Evolutionary conservation across 441 rosid species (phyloP).

Genomic region (Croton laevigatus): DNA sequence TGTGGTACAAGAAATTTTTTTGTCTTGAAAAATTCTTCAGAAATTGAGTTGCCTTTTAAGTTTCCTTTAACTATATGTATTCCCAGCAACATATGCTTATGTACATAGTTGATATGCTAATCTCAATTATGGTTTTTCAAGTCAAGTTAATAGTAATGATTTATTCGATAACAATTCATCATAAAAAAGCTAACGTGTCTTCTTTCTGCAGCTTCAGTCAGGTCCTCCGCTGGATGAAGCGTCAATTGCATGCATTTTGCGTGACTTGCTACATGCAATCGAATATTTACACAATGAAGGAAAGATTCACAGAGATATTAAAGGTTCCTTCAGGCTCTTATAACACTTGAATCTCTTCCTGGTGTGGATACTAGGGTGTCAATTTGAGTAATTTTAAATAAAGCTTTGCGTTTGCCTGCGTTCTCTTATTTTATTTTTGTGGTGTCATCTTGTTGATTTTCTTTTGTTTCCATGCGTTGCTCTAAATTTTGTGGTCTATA

Average conservation of each 20-base stretch:
- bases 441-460: not conserved
- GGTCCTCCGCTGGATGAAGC: conserved; percentile 91
- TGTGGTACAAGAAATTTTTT: conserved; percentile 17
- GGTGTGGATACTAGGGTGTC: not conserved
- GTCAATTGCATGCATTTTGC: conserved; percentile 88
- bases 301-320: conserved; percentile 97
- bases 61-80: not conserved
- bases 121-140: not conserved
- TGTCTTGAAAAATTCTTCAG: not conserved
- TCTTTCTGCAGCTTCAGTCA: conserved; percentile 73
- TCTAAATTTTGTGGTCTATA: conserved; percentile 25
- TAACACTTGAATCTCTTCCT: conserved; percentile 6
- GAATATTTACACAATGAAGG: conserved; percentile 96
- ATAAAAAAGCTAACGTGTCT: conserved; percentile 24
- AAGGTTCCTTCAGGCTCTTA: conserved; percentile 47
- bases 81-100: not conserved
- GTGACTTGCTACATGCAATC: conserved; percentile 94
- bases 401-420: conserved; percentile 9
- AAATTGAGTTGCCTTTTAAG: not conserved
- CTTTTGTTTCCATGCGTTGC: conserved; percentile 11
- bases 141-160: not conserved
- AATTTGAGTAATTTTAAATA: conserved; percentile 12
- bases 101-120: not conserved
- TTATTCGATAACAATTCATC: conserved; percentile 5
- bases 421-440: not conserved